Evolutionary conservation across 1,284 basidiomycete species (phyloP).

Genomic region (Ceratobasidium theobromae): DNA sequence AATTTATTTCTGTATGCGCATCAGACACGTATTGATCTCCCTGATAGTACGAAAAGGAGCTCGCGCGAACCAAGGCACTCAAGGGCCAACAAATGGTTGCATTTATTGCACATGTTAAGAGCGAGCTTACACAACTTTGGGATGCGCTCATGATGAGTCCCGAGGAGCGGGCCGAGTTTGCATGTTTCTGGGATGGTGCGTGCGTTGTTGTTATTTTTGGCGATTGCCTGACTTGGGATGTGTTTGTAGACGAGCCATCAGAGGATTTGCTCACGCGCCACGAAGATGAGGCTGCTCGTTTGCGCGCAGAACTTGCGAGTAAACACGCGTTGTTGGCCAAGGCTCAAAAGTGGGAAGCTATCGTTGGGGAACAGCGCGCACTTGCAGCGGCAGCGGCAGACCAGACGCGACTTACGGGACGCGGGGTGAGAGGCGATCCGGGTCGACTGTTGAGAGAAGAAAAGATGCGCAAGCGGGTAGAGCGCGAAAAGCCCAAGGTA

Average conservation of each 20-base stretch:
- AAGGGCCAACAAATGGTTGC: constrained; percentile 85
- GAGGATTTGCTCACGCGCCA: constrained; percentile 87
- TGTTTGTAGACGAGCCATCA: constrained; percentile 73
- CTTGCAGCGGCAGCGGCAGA: constrained; percentile 79
- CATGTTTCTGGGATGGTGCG: constrained; percentile 77
- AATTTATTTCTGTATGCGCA: background rate
- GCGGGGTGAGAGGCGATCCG: constrained; percentile 72
- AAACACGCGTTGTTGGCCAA: constrained; percentile 76
- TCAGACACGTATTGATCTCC: background rate
- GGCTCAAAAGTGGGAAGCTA: constrained; percentile 86
- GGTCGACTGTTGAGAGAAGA: constrained; percentile 86
- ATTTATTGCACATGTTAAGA: constrained; percentile 81
- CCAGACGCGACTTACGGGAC: constrained; percentile 71
- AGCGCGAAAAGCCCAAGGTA: constrained; percentile 91
- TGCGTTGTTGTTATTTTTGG: constrained; percentile 29
- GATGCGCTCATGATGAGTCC: constrained; percentile 84
- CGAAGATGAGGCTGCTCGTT: constrained; percentile 79
- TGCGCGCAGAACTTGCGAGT: constrained; percentile 58
- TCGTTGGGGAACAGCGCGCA: constrained; percentile 90
- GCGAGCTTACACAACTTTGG: constrained; percentile 82
- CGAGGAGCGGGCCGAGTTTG: constrained; percentile 79
- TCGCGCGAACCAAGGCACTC: constrained; percentile 86
- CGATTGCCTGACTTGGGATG: background rate
- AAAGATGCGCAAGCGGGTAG: constrained; percentile 96
- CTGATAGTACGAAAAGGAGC: constrained; percentile 76